Base-by-base conservation (phyloP, 257 asterid species). In the Nicotiana undulata region DNA sequence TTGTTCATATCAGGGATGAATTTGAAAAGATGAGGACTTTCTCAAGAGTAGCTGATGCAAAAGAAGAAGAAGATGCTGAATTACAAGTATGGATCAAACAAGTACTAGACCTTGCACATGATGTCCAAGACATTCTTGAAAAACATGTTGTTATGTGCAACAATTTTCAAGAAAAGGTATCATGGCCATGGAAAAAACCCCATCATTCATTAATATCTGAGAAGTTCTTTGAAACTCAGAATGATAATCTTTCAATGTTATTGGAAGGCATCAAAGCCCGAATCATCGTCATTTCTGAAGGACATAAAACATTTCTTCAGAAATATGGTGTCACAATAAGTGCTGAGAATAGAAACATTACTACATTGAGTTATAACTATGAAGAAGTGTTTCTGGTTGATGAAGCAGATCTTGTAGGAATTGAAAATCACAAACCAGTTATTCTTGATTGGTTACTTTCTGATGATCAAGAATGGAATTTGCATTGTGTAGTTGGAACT, bases 71-170 rank as follows among this genome's bases (percentile, higher is more conserved):
- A 5, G 82, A 87, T 63, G 78, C 68, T 24, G 60, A 15, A 28
- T 81, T 86, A 44, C 82, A 81, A 40, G 76, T 58, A 61, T 88
- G 93, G 91, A 49, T 85, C 29, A 58, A 60, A 15, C 89, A 86
- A 76, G 87, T 89, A 2, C 83, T 85, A 24, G 90, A 86, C 22
- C 79, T 79, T 28, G 85, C 89, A 2, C 80, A 85, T 11, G 93
- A 85, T 59, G 82, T 79, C 20, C 82, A 84, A 67, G 87, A 90
- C 80, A 80, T 80, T 79, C 82, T 90, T 17, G 93, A 85, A 13
- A 85, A 61, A 22, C 85, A 79, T 79, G 60, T 70, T 70, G 59
- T 24, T 56, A 72, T n/a, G 15, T 72, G 61, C 44, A 46, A 3
- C 15, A 49, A 72, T 49, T 72, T 49, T 46, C 61, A 24, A 72